Conservation (phyloP, 345 rosid genomes). For the Citrus reticulata region DNA sequence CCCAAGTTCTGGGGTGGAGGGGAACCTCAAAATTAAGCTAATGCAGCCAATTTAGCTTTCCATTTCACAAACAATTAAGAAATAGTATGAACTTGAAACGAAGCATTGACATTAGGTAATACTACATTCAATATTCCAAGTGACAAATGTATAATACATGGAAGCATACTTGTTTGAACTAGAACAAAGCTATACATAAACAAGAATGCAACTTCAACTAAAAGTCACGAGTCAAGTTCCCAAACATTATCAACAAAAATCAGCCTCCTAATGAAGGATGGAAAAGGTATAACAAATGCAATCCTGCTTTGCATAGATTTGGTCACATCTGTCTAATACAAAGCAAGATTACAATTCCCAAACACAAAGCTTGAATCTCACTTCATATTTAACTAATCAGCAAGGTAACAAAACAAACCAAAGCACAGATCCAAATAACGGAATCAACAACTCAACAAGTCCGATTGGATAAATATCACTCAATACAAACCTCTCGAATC, state of each 20-base stretch:
- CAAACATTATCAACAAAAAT: neutral
- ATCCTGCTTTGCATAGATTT: neutral
- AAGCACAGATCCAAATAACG: neutral
- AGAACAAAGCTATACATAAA: neutral
- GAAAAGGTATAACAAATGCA: neutral
- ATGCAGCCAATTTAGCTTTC: neutral
- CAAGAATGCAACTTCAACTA: neutral
- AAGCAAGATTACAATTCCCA: neutral
- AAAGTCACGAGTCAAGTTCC: neutral
- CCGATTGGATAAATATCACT: neutral
- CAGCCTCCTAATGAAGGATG: neutral
- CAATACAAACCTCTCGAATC: conserved; percentile 4
- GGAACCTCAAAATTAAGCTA: neutral
- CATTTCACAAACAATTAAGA: neutral
- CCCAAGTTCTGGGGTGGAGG: too few species aligned
- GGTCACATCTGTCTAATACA: neutral
- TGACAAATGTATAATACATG: neutral
- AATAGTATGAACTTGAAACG: neutral
- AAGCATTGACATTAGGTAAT: neutral
- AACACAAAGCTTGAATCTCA: neutral
- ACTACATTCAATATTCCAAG: neutral
- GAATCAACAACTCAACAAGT: neutral
- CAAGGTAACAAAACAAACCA: neutral
- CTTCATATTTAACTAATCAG: neutral
- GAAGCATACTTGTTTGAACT: neutral